phyloP scores from a whole-genome alignment of 306 rosid species.

The Cotoneaster glaucophyllus region DNA sequence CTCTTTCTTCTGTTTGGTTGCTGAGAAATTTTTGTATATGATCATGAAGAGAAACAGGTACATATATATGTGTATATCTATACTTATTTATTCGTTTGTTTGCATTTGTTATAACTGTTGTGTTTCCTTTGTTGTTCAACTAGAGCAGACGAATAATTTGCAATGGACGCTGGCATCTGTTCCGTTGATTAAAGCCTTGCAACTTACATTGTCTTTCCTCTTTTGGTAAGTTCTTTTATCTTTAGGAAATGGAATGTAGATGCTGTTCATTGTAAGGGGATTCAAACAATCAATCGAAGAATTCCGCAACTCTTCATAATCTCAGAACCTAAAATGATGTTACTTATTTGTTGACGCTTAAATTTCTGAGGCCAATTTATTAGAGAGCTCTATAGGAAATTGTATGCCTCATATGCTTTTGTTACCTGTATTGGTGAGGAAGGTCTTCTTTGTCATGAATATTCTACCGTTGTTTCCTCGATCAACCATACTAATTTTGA shows the following conservation, averaged over 20 bases:
- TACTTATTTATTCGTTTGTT: not conserved
- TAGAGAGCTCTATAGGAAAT: not conserved
- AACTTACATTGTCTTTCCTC: slow-evolving; percentile 79
- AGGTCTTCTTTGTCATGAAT: not conserved
- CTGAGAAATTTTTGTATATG: not conserved
- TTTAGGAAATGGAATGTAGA: not conserved
- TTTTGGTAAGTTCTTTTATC: slow-evolving; percentile 56
- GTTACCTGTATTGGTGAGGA: not conserved
- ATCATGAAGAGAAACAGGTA: not conserved
- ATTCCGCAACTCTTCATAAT: not conserved
- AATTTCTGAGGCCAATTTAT: not conserved
- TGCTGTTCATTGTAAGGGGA: not conserved
- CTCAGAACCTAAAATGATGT: not conserved
- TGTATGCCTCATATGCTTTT: not conserved
- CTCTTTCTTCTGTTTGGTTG: slow-evolving; percentile 4
- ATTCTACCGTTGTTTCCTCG: not conserved
- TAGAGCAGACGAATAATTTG: slow-evolving; percentile 87
- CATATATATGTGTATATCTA: not conserved
- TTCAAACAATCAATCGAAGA: not conserved
- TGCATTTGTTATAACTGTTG: not conserved
- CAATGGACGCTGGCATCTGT: slow-evolving; percentile 79
- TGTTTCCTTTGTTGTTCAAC: slow-evolving; percentile 24
- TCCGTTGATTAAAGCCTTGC: slow-evolving; percentile 84
- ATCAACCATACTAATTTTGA: not conserved
- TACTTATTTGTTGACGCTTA: not conserved